Base-by-base conservation (phyloP, 495 filamentous ascomycete species). In the Corynascus novoguineensis region DNA sequence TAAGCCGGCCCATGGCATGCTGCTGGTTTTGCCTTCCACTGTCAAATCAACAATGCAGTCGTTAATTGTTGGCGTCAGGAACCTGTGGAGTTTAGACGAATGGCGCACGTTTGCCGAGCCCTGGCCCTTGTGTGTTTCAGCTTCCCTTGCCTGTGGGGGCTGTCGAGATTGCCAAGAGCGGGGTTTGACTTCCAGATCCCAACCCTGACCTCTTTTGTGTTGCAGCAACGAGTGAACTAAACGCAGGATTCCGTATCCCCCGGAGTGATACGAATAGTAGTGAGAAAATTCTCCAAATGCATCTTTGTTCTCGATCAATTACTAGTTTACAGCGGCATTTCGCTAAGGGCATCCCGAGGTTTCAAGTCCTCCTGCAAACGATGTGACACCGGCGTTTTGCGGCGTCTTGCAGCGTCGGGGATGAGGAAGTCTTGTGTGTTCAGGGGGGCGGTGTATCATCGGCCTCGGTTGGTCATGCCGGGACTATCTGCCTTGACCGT, bases 51-150 rank as follows among this genome's bases (percentile, higher is more conserved):
- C 45, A n/a, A n/a, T n/a, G n/a, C n/a, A n/a, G n/a, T n/a, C n/a
- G n/a, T n/a, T n/a, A n/a, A n/a, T n/a, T 14, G 25, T 38, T 37
- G 22, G 48, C 14, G 41, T 48, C 31, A 44, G 37, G 21, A 48
- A 29, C 31, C 7, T 25, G 35, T 34, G 46, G 55, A 53, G 37
- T 31, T 44, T 28, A 24, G 51, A 42, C 37, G 34, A 25, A 44
- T 22, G 31, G 25, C 5, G 27, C 15, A 35, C 40, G 15, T 34
- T 32, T 21, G 10, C n/a, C n/a, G 34, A 32, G 7, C 45, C 34
- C 46, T 28, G 45, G 32, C 46, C 35, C 55, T 32, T 42, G 44
- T 48, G n/a, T 49, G 55, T 49, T 57, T 57, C 44, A 49, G 34
- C 10, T 5, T n/a, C 46, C 45, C 35, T n/a, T 32, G 34, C 10